Evolutionary conservation across 352 stramenopile species (phyloP).

Genomic region (Sclerospora graminicola): DNA sequence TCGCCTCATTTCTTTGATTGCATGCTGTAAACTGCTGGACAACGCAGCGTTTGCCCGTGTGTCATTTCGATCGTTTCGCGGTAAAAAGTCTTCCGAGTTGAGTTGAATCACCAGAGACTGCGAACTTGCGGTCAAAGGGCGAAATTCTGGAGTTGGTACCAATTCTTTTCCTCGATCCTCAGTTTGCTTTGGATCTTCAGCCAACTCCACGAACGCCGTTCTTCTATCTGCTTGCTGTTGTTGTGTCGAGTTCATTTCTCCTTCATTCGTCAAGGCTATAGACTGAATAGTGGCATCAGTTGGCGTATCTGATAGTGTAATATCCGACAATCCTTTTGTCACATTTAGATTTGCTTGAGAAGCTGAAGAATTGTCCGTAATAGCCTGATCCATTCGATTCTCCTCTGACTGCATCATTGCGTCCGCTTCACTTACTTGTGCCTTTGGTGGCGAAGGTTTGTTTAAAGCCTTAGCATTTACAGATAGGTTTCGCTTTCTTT

Average conservation of each 20-base stretch:
- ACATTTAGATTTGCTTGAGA: background rate
- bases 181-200: background rate
- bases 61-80: conserved; percentile 10
- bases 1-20: conserved; percentile 43
- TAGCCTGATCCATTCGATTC: background rate
- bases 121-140: conserved; percentile 47
- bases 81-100: conserved; percentile 38
- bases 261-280: conserved; percentile 5
- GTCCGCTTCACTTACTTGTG: background rate
- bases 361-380: conserved; percentile 1
- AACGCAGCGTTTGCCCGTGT: conserved; percentile 2
- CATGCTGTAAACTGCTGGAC: conserved; percentile 11
- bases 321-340: background rate
- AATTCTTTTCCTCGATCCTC: background rate
- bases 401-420: background rate
- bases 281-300: background rate
- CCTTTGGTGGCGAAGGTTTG: background rate
- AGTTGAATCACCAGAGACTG: conserved; percentile 67
- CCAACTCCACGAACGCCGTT: background rate
- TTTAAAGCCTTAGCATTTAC: conserved; percentile 3
- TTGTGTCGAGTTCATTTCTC: conserved; percentile 1
- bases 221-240: conserved; percentile 4
- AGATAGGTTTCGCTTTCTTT: conserved; percentile 22
- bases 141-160: conserved; percentile 23
- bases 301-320: background rate